phyloP scores from a whole-genome alignment of 148 eudicot genomes.

The Polygonum maritimum region DNA sequence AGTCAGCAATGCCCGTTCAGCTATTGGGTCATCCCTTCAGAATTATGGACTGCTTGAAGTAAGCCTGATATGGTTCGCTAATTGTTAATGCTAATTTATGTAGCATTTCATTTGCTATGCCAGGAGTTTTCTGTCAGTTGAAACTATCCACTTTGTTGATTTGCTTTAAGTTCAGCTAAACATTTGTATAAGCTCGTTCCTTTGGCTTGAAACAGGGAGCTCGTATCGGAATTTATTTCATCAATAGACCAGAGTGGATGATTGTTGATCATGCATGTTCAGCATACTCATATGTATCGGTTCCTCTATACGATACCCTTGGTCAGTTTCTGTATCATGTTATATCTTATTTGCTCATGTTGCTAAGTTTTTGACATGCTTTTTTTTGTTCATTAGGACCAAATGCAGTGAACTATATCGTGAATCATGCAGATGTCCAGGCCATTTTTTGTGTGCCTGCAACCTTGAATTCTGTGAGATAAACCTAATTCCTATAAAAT shows the following conservation, averaged over 20 bases:
- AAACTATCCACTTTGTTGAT: not conserved
- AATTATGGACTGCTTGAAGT: conserved; percentile 61
- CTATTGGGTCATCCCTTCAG: conserved; percentile 79
- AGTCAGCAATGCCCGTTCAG: conserved; percentile 65
- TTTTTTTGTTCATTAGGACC: conserved; percentile 52
- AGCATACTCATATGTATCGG: conserved; percentile 74
- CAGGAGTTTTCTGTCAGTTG: not conserved
- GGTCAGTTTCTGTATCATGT: conserved; percentile 39
- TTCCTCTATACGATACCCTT: conserved; percentile 86
- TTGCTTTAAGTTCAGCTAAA: not conserved
- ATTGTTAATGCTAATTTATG: not conserved
- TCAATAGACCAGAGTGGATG: conserved; percentile 89
- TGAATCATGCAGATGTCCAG: conserved; percentile 73
- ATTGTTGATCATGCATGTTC: conserved; percentile 94
- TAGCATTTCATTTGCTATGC: not conserved
- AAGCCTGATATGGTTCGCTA: conserved; percentile 15
- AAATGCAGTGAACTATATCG: conserved; percentile 82
- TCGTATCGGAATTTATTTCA: conserved; percentile 73
- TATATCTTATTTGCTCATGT: not conserved
- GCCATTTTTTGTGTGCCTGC: conserved; percentile 81
- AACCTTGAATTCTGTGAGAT: conserved; percentile 70
- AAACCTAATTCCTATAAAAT: not conserved
- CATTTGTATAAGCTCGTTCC: not conserved
- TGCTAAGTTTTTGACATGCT: conserved; percentile 11
- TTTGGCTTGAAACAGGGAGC: conserved; percentile 44